These are phyloP conservation scores for Gossypium gossypioides DNA, from an alignment of 441 rosid species.

Conservation along the genomic window DNA sequence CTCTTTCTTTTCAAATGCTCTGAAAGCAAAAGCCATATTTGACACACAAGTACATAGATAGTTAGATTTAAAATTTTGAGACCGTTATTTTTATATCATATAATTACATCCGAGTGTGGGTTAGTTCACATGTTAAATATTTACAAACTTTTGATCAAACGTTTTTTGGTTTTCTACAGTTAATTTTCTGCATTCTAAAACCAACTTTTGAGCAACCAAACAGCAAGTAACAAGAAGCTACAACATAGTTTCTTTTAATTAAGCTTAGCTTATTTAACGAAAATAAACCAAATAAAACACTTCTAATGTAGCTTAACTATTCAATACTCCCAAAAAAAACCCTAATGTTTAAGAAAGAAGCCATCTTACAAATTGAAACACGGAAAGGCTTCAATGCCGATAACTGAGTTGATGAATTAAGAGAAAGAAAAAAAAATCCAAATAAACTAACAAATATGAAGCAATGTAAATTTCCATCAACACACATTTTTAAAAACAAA, in stretches of 20 bases:
- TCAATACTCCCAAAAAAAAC: neutral
- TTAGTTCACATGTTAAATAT: neutral
- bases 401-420: neutral
- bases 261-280: neutral
- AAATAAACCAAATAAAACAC: neutral
- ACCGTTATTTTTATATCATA: neutral
- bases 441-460: neutral
- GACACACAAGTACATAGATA: neutral
- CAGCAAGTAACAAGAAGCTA: neutral
- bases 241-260: neutral
- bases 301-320: neutral
- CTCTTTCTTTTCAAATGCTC: neutral
- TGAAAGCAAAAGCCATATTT: neutral
- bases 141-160: neutral
- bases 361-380: neutral
- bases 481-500: neutral
- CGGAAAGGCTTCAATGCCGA: conserved; percentile 2
- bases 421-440: neutral
- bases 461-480: neutral
- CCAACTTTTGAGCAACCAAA: neutral
- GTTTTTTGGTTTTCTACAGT: neutral
- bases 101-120: neutral
- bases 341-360: neutral
- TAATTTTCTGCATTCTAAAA: neutral
- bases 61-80: neutral